These are phyloP conservation scores for Apodospora peruviana DNA, from an alignment of 495 filamentous ascomycete species.

Conservation along the genomic window DNA sequence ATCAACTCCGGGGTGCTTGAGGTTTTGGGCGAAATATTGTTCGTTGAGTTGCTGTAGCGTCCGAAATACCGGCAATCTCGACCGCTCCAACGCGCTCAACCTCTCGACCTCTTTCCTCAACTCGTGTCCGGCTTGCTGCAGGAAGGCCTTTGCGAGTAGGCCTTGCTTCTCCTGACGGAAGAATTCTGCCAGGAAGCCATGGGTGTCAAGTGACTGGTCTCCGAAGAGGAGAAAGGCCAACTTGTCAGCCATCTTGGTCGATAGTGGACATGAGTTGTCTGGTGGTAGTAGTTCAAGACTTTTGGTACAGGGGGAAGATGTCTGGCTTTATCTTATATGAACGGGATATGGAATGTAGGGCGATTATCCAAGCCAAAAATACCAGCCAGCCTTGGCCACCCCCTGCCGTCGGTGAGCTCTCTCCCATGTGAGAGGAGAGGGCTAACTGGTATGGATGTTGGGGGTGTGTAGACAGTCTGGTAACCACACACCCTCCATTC, in stretches of 20 bases:
- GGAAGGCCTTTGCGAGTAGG: conserved; percentile 57
- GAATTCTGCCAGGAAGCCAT: conserved; percentile 57
- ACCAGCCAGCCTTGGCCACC: conserved; percentile 12
- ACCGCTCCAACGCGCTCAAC: conserved; percentile 54
- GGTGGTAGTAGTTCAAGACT: conserved; percentile 4
- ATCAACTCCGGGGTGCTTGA: conserved; percentile 57
- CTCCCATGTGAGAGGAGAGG: conserved; percentile 12
- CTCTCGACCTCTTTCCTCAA: conserved; percentile 58
- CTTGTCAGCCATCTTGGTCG: conserved; percentile 35
- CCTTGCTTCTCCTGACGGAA: conserved; percentile 57
- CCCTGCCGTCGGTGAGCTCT: not conserved
- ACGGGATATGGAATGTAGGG: conserved; percentile 3
- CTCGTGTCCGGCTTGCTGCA: conserved; percentile 56
- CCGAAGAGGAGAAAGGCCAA: conserved; percentile 59
- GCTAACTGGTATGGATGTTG: conserved; percentile 11
- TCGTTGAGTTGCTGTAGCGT: conserved; percentile 67
- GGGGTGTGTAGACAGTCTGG: conserved; percentile 6
- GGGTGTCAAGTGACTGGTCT: conserved; percentile 73
- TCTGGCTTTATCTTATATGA: conserved; percentile 14
- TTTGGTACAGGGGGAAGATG: conserved; percentile 11
- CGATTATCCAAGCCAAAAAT: conserved; percentile 11
- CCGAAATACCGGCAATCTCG: conserved; percentile 61
- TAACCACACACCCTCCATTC: conserved; percentile 13
- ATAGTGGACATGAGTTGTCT: conserved; percentile 15
- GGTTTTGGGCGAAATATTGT: conserved; percentile 51